phyloP scores from a whole-genome alignment of 2,329 filamentous ascomycete genomes.

The Bisporella sp. region DNA sequence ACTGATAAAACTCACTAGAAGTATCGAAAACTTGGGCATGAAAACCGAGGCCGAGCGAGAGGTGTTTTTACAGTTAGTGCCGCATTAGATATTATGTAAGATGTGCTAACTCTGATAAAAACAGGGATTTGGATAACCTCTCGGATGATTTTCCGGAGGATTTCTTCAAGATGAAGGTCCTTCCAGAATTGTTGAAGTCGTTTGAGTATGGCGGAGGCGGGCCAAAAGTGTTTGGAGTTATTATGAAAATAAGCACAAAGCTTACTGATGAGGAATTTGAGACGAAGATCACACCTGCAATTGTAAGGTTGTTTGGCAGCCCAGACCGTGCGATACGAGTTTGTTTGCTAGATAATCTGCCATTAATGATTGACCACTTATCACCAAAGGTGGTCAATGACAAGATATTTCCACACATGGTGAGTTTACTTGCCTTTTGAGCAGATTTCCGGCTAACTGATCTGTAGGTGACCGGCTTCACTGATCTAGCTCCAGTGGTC shows the following conservation, averaged over 20 bases:
- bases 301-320: conserved; percentile 81
- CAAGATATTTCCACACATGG: conserved; percentile 93
- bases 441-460: conserved; percentile 10
- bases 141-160: conserved; percentile 95
- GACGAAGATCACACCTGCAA: conserved; percentile 71
- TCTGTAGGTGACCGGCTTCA: conserved; percentile 79
- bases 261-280: conserved; percentile 88
- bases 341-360: conserved; percentile 81
- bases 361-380: conserved; percentile 84
- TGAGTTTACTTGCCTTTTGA: conserved; percentile 31
- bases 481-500: conserved; percentile 82
- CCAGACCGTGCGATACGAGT: conserved; percentile 90
- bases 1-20: conserved; percentile 85
- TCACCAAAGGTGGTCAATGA: conserved; percentile 87
- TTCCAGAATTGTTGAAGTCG: conserved; percentile 93
- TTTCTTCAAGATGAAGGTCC: conserved; percentile 94
- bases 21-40: conserved; percentile 85
- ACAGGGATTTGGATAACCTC: conserved; percentile 69
- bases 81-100: background rate
- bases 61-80: conserved; percentile 64
- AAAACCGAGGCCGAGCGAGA: conserved; percentile 82
- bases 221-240: conserved; percentile 78
- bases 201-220: conserved; percentile 98
- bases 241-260: conserved; percentile 87
- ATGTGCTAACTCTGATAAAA: conserved; percentile 5